Percentiles rank a stretch among this genome's conserved stretches.
Conservation (phyloP, 176 grass and related monocot genomes). For the Avena insularis region DNA sequence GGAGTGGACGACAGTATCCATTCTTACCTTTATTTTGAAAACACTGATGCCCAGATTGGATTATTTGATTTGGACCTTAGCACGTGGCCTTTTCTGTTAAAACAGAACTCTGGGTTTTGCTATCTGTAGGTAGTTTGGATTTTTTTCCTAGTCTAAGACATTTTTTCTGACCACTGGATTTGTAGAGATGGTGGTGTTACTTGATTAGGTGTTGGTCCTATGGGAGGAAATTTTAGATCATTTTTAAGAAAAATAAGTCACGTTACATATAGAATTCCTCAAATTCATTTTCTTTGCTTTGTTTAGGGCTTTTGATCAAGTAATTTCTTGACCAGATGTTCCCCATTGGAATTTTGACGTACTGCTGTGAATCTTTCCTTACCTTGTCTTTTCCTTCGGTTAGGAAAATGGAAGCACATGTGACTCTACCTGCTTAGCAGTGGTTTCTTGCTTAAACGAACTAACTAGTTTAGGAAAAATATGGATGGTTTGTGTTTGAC, state of each 20-base stretch:
- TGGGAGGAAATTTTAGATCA: not conserved
- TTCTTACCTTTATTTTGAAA: slow-evolving; percentile 22
- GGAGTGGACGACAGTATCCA: slow-evolving; percentile 21
- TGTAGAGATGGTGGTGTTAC: not conserved
- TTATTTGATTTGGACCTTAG: slow-evolving; percentile 48
- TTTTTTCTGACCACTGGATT: not conserved
- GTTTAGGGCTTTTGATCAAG: not conserved
- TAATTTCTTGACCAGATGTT: slow-evolving; percentile 14
- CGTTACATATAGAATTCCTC: not conserved
- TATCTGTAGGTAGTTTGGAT: not conserved
- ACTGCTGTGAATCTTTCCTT: not conserved
- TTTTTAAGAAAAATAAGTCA: not conserved
- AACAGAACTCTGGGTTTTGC: not conserved
- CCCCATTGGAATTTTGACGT: not conserved
- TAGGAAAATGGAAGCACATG: not conserved
- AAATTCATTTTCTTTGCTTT: not conserved
- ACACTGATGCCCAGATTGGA: slow-evolving; percentile 24
- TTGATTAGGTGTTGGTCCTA: not conserved
- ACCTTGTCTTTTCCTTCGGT: not conserved
- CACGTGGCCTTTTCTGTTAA: slow-evolving; percentile 39
- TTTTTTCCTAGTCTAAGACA: not conserved
- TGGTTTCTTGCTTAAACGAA: slow-evolving; percentile 12
- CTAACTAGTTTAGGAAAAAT: slow-evolving; percentile 5
- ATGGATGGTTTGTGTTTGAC: not conserved
- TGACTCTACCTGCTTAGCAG: slow-evolving; percentile 2